Percentiles rank a stretch among this genome's conserved stretches.
phyloP scores from a whole-genome alignment of 2,329 filamentous ascomycete species.

The Hypomyces rosellus region DNA sequence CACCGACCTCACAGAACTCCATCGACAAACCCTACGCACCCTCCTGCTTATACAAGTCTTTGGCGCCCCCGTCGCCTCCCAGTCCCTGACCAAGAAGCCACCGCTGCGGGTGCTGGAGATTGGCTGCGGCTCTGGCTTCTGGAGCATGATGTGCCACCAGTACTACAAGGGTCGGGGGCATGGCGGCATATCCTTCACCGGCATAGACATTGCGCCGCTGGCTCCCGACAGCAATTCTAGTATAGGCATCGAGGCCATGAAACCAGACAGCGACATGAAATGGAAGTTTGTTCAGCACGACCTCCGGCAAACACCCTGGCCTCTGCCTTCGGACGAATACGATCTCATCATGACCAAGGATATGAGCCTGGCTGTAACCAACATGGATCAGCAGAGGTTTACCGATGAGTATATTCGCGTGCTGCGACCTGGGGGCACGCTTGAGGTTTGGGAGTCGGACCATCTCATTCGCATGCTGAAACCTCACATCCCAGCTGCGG shows the following conservation, averaged over 20 bases:
- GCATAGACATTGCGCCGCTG: constrained; percentile 72
- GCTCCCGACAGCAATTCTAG: constrained; percentile 38
- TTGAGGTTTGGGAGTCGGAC: constrained; percentile 90
- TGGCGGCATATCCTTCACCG: constrained; percentile 67
- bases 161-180: constrained; percentile 66
- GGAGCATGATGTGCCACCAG: constrained; percentile 82
- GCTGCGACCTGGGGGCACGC: constrained; percentile 66
- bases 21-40: constrained; percentile 79
- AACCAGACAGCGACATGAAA: constrained; percentile 65
- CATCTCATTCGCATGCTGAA: constrained; percentile 76
- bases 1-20: constrained; percentile 78
- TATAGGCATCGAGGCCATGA: constrained; percentile 32
- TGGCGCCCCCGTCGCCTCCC: constrained; percentile 71
- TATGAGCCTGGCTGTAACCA: constrained; percentile 59
- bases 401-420: constrained; percentile 72
- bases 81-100: constrained; percentile 57
- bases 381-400: constrained; percentile 47
- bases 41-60: constrained; percentile 76
- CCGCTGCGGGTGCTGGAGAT: constrained; percentile 77
- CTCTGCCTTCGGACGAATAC: constrained; percentile 73
- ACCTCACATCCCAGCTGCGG: constrained; percentile 60
- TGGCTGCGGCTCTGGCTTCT: constrained; percentile 81
- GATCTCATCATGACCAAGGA: constrained; percentile 89
- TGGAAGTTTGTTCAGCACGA: constrained; percentile 90
- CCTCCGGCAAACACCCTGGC: constrained; percentile 66